Evolutionary conservation across 495 filamentous ascomycete species (phyloP).

Genomic region (Trichoderma orchidacearum): DNA sequence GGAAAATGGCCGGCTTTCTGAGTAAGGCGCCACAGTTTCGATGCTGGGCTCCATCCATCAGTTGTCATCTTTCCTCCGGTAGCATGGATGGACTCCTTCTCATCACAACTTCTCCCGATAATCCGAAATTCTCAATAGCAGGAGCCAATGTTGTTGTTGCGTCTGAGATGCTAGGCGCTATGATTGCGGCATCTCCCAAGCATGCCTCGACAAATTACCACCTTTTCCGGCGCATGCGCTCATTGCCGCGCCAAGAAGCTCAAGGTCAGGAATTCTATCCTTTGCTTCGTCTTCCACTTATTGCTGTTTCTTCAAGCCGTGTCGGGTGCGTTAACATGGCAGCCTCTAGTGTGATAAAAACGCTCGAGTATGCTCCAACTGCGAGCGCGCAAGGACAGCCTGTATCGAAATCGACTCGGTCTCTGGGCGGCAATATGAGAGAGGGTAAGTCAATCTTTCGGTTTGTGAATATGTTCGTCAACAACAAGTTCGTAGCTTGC

Average conservation of each 20-base stretch:
- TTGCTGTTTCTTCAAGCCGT: too few species aligned
- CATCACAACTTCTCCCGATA: too few species aligned
- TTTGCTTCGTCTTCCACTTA: too few species aligned
- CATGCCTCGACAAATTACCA: background rate
- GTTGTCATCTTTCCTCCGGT: too few species aligned
- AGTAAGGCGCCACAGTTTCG: too few species aligned
- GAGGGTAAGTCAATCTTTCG: background rate
- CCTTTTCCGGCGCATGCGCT: background rate
- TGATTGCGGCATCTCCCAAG: background rate
- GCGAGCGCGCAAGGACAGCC: background rate
- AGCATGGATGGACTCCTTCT: too few species aligned
- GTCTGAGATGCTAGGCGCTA: background rate
- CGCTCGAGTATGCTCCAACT: background rate
- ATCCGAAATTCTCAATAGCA: too few species aligned
- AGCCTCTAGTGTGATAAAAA: background rate
- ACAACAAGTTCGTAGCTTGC: too few species aligned
- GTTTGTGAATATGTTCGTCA: too few species aligned
- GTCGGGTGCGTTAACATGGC: background rate
- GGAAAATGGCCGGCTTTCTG: too few species aligned
- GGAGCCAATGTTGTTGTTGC: background rate
- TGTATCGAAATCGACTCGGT: background rate
- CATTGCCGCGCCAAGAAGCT: background rate
- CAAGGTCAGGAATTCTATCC: background rate
- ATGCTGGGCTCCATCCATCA: too few species aligned
- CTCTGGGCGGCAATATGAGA: background rate